phyloP scores from a whole-genome alignment of 257 asterid species.

The Solanum commersonii region DNA sequence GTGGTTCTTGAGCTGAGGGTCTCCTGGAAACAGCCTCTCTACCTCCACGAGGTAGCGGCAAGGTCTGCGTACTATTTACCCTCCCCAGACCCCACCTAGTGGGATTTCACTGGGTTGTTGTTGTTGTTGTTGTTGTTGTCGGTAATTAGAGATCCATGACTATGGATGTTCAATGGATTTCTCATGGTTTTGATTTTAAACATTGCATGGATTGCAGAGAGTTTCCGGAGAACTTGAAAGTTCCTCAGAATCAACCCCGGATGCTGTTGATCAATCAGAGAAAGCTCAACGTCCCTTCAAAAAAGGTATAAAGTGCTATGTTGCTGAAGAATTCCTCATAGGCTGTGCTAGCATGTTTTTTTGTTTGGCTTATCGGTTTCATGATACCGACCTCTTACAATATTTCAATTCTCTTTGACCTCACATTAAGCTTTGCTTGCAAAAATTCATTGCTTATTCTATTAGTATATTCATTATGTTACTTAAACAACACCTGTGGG shows the following conservation, averaged over 20 bases:
- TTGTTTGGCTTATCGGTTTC: background rate
- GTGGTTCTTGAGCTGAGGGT: no score
- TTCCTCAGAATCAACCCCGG: slow-evolving; percentile 45
- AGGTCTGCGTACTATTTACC: no score
- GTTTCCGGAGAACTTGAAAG: slow-evolving; percentile 60
- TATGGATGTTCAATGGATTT: background rate
- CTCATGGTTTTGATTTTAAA: background rate
- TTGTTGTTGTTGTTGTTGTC: no score
- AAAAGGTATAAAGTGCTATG: slow-evolving; percentile 44
- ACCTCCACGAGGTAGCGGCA: no score
- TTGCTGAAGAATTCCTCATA: background rate
- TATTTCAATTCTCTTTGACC: background rate
- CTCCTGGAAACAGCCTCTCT: no score
- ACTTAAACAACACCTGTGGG: background rate
- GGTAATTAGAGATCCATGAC: background rate
- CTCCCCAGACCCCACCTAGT: no score
- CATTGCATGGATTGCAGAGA: slow-evolving; percentile 33
- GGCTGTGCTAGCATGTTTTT: background rate
- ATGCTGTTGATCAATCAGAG: slow-evolving; percentile 40
- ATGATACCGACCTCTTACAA: background rate
- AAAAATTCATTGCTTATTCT: background rate
- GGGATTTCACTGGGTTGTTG: no score
- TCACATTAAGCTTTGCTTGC: background rate
- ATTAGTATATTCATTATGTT: background rate
- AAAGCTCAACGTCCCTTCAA: slow-evolving; percentile 39